Conservation (phyloP, 306 rosid species). For the Trifolium repens region DNA sequence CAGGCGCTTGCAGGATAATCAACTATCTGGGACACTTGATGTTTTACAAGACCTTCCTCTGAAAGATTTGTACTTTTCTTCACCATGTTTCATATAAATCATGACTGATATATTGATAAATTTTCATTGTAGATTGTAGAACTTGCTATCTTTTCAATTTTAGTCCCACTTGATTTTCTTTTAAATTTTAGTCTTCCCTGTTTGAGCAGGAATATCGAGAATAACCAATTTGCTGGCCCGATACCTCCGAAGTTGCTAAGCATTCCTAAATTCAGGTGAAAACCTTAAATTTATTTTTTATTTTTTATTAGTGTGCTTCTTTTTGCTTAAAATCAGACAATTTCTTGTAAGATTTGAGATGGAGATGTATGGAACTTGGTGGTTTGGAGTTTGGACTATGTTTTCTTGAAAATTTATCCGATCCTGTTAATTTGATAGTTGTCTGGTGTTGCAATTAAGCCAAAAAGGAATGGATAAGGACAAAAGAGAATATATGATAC, state of each 20-base stretch:
- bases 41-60: slow-evolving; percentile 84
- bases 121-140: slow-evolving; percentile 14
- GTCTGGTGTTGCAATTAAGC: neutral
- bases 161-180: slow-evolving; percentile 13
- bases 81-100: slow-evolving; percentile 37
- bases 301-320: slow-evolving; percentile 20
- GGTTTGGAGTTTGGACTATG: neutral
- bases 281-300: slow-evolving; percentile 21
- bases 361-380: slow-evolving; percentile 29
- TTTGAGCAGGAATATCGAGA: slow-evolving; percentile 84
- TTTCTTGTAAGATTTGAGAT: slow-evolving; percentile 34
- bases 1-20: slow-evolving; percentile 90
- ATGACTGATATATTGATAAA: slow-evolving; percentile 11
- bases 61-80: slow-evolving; percentile 73
- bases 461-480: too few relatives aligned
- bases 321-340: slow-evolving; percentile 29
- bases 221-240: slow-evolving; percentile 84
- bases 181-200: slow-evolving; percentile 35
- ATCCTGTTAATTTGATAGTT: slow-evolving; percentile 11
- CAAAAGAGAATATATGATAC: too few relatives aligned
- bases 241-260: slow-evolving; percentile 81
- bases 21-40: slow-evolving; percentile 82
- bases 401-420: neutral
- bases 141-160: slow-evolving; percentile 24
- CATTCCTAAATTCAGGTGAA: slow-evolving; percentile 80